These are phyloP conservation scores for Fonsecaea multimorphosa DNA, from an alignment of 2,329 filamentous ascomycete species.

Conservation along the genomic window DNA sequence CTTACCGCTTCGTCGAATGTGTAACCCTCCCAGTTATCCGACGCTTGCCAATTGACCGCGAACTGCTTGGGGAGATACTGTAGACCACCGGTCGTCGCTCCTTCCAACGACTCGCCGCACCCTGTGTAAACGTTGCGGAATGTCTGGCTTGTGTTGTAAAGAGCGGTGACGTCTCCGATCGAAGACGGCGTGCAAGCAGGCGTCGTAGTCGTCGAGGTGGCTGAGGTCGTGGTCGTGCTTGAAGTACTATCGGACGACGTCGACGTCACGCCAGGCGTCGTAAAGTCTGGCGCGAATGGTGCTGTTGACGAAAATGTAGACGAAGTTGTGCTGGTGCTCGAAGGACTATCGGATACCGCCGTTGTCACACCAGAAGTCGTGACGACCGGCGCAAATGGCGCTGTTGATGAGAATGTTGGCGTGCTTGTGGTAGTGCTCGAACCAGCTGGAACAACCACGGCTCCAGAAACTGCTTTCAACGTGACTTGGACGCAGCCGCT, in stretches of 20 bases:
- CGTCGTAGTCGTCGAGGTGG: slow-evolving; percentile 12
- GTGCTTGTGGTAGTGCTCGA: not conserved
- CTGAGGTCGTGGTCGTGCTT: slow-evolving; percentile 11
- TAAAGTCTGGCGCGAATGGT: not conserved
- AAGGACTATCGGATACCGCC: not conserved
- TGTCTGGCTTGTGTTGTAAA: slow-evolving; percentile 10
- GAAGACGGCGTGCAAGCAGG: slow-evolving; percentile 13
- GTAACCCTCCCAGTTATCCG: slow-evolving; percentile 9
- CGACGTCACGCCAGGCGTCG: not conserved
- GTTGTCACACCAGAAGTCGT: not conserved
- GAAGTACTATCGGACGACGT: not conserved
- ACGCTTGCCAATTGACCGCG: slow-evolving; percentile 10
- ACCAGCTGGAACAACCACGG: not conserved
- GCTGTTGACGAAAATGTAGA: not conserved
- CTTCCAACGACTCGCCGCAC: slow-evolving; percentile 14
- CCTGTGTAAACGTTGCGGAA: slow-evolving; percentile 17
- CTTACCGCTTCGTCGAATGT: slow-evolving; percentile 13
- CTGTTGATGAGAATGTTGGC: not conserved
- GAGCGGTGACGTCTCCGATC: slow-evolving; percentile 18
- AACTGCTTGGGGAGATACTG: slow-evolving; percentile 12
- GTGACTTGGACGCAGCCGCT: slow-evolving; percentile 3
- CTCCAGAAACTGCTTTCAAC: not conserved
- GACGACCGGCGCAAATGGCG: not conserved
- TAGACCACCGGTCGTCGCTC: slow-evolving; percentile 5
- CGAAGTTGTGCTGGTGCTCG: slow-evolving; percentile 6